Conservation (phyloP, 371 early-diverging fungal genomes). For the Furculomyces boomerangus region DNA sequence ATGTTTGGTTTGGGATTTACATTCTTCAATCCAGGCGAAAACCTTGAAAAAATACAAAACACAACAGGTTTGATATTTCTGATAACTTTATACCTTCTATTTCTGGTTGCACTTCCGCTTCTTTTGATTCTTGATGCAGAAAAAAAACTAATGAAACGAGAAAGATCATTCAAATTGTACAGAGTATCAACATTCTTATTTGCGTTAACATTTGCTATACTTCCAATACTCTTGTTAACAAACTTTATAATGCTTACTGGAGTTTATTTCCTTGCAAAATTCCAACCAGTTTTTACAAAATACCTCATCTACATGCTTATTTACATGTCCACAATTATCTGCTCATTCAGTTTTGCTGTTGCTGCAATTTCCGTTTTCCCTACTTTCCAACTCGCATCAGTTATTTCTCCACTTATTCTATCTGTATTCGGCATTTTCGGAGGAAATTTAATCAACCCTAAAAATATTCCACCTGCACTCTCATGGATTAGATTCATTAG, state of each 20-base stretch:
- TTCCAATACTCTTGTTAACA: conserved; percentile 13
- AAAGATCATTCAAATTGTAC: conserved; percentile 16
- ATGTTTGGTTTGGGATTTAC: conserved; percentile 10
- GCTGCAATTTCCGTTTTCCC: conserved; percentile 12
- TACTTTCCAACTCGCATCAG: conserved; percentile 24
- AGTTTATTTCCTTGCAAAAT: conserved; percentile 21
- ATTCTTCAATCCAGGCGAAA: conserved; percentile 11
- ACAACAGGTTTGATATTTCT: conserved; percentile 24
- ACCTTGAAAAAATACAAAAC: conserved; percentile 18
- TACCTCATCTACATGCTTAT: conserved; percentile 7
- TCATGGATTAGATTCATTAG: conserved; percentile 24
- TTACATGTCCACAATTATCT: conserved; percentile 12
- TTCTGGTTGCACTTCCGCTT: conserved; percentile 15
- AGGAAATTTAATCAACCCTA: conserved; percentile 25
- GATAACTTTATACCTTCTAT: conserved; percentile 15
- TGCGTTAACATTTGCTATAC: conserved; percentile 12
- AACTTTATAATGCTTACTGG: conserved; percentile 17
- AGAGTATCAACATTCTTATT: conserved; percentile 19
- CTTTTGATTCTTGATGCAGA: conserved; percentile 15
- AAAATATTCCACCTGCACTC: conserved; percentile 15
- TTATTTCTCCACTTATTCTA: conserved; percentile 23
- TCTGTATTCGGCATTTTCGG: conserved; percentile 28
- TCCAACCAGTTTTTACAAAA: conserved; percentile 8
- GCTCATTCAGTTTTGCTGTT: conserved; percentile 16
- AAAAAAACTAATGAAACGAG: conserved; percentile 18